phyloP scores from a whole-genome alignment of 768 basidiomycete species.

The Mycena epipterygia region DNA sequence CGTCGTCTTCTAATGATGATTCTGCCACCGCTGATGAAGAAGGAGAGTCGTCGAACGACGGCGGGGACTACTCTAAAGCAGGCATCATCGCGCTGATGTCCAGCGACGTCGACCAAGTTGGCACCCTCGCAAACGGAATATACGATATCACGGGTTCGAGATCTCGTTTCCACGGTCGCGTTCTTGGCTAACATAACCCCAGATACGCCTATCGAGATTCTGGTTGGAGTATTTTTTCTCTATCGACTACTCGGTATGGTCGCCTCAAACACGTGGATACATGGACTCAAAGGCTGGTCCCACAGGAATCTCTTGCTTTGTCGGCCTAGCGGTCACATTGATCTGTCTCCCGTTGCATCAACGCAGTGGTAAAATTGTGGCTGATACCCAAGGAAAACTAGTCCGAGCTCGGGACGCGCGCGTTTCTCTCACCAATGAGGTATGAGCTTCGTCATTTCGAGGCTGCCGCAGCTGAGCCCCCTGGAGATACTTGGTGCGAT shows the following conservation, averaged over 20 bases:
- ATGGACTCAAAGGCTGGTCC: background rate
- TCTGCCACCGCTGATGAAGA: no score
- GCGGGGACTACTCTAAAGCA: background rate
- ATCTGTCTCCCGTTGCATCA: background rate
- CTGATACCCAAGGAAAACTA: background rate
- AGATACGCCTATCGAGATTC: background rate
- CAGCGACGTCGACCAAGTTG: background rate
- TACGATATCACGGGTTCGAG: background rate
- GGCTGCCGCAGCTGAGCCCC: background rate
- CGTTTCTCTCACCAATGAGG: background rate
- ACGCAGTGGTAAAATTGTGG: conserved; percentile 56
- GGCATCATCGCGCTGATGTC: background rate
- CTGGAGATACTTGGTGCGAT: background rate
- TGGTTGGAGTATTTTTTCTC: background rate
- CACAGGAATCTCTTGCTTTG: background rate
- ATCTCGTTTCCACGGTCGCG: no score
- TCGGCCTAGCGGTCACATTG: background rate
- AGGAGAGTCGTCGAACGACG: background rate
- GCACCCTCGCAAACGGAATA: background rate
- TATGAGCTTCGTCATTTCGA: background rate
- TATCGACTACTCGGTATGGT: background rate
- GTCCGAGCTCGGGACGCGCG: background rate
- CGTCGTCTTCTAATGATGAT: background rate
- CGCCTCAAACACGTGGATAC: background rate
- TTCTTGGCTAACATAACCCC: background rate